Evolutionary conservation across 2,329 filamentous ascomycete species (phyloP), one percentile per base, ranked within the genome.

Genomic region (Leptodontidium sp.): DNA sequence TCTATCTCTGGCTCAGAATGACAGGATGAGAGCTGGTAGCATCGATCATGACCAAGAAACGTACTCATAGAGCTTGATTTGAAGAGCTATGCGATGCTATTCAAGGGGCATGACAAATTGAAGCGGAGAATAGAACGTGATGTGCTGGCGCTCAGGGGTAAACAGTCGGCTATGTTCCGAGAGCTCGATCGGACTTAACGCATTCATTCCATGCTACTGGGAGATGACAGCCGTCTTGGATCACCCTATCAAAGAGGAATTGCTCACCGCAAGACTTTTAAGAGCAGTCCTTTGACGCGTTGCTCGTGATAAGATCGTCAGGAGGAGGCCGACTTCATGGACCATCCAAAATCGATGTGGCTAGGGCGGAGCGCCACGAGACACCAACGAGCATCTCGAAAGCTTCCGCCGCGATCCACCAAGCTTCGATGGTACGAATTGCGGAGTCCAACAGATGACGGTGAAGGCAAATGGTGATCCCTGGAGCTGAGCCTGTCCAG

Each of bases 391-490:
- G n/a, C 15, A 62, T 50, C 43, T 32, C 47, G 38, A 29, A 47
- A 55, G 17, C 65, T 66, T 61, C 64, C 49, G 57, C 55, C 35
- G 32, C 29, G 38, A 62, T 57, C 38, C 49, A 40, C 29, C 29
- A 32, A 55, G 65, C 65, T 62, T 55, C 50, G 57, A 40, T 52
- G 43, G 65, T 61, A 61, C 53, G 17, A 62, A 11, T 29, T 59
- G 40, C 29, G 26, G 15, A 43, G 11, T 45, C 43, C 26, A 35
- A 43, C 52, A 29, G 43, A 49, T 45, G 64, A 49, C 64, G 49
- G 58, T 38, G 64, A 57, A 43, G 64, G 50, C 15, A 49, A 35
- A 63, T 58, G 15, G 24, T 45, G 59, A 68, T 53, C 61, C 66
- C 53, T 61, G 61, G 47, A 64, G 61, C 35, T 55, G 61, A 64